Percentiles rank a stretch among this genome's conserved stretches.
Evolutionary conservation across 352 stramenopile species (phyloP).

Genomic region (Blastocystis hominis): DNA sequence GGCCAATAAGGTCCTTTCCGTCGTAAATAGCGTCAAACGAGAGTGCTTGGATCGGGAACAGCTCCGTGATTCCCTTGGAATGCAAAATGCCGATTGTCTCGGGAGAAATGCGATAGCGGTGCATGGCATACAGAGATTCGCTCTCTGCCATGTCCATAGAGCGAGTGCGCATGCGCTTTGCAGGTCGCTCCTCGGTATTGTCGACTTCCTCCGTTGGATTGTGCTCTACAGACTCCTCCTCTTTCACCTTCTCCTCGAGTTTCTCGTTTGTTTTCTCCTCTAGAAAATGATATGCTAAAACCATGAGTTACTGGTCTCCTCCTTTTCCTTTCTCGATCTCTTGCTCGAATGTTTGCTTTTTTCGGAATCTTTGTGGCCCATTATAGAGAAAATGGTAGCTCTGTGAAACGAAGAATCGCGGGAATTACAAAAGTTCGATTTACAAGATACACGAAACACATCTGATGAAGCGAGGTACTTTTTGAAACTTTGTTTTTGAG

Average conservation of each 20-base stretch:
- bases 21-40: conserved; percentile 84
- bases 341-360: conserved; percentile 26
- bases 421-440: not conserved
- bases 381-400: not conserved
- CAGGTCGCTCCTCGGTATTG: not conserved
- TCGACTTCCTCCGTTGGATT: not conserved
- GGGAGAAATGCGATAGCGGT: conserved; percentile 49
- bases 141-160: conserved; percentile 53
- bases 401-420: not conserved
- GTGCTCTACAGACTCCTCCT: not conserved
- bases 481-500: too few relatives aligned
- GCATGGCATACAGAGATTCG: conserved; percentile 53
- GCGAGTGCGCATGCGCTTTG: conserved; percentile 47
- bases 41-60: conserved; percentile 77
- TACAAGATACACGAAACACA: not conserved
- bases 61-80: conserved; percentile 70
- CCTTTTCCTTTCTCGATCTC: conserved; percentile 32
- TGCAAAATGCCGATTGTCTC: conserved; percentile 56
- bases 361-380: not conserved
- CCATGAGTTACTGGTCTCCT: not conserved
- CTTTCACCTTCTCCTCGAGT: not conserved
- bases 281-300: not conserved
- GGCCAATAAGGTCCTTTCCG: conserved; percentile 89
- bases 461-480: too few relatives aligned
- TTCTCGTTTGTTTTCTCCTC: not conserved